Evolutionary conservation across 345 rosid species (phyloP), one percentile per base, ranked within the genome.

Genomic region (Eucalyptus curtisii): DNA sequence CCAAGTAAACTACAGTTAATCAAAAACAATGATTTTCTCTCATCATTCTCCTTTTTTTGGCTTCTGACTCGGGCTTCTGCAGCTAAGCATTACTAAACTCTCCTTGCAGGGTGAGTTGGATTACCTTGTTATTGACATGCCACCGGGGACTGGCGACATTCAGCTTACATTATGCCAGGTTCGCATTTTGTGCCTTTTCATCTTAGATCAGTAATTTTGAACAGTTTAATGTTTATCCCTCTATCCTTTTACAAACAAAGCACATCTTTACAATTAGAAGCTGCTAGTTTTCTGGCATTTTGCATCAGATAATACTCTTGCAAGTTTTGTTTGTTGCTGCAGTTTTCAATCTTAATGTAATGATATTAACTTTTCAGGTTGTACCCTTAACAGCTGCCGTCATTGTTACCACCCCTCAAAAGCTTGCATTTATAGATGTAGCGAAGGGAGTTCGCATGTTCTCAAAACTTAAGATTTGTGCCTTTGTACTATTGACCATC

Each of bases 111-210:
- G 99, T 90, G 99, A 97, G 95, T 94, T 97, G 88, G 99, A 97
- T 90, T 97, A 97, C 92, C 99, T 97, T 90, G 94, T 97, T 37
- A 95, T 97, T 64, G 99, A 97, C 95, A 97, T 97, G 99, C 99
- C 99, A 33, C 99, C 97, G 48, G 99, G 99, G 93, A 97, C 99
- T 86, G 99, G 99, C 88, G 99, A 97, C 89, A 97, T 97, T 90
- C 99, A 96, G 89, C 96, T 97, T 61, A 96, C 99, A 57, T 91
- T 97, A 91, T 97, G 99, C 93, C 99, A 96, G 99, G 99, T 97
- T 90, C 76, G 71, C 5, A 33, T 85, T 48, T 44, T 87, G 16
- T 45, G 79, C 7, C 80, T 31, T 16, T 20, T 88, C 50, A 27
- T 4, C 20, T 66, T 79, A 44, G 49, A 64, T 64, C 76, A n/a